Conservation (phyloP, 2,329 filamentous ascomycete species). For the Diaporthe caulivora region DNA sequence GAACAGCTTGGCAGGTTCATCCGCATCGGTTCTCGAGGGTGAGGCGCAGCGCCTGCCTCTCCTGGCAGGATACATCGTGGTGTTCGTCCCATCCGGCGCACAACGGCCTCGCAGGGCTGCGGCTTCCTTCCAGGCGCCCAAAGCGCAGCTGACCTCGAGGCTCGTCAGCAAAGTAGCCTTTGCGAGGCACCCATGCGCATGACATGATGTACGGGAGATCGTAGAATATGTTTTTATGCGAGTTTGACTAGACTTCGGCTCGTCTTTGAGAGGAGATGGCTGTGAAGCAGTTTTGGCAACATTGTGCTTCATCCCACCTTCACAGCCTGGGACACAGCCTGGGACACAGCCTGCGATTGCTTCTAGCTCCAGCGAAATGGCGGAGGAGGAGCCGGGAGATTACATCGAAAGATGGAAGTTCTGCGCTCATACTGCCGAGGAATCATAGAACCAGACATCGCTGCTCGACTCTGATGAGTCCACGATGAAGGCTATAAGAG, state of each 20-base stretch:
- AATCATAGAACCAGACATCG: neutral
- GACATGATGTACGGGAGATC: neutral
- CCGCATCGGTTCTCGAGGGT: neutral
- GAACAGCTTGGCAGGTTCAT: constrained; percentile 9
- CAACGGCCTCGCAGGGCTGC: neutral
- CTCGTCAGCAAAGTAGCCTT: neutral
- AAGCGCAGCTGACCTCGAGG: constrained; percentile 5
- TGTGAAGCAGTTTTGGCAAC: neutral
- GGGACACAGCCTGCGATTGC: neutral
- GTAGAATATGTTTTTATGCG: neutral
- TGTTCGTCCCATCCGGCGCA: constrained; percentile 15
- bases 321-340: too few species aligned
- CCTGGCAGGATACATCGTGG: neutral
- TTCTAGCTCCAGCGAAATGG: constrained; percentile 2
- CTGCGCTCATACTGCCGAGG: neutral
- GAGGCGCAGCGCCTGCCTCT: neutral
- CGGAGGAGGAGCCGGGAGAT: neutral
- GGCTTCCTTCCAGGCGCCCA: neutral
- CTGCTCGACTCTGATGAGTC: neutral
- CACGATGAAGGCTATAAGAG: constrained; percentile 11
- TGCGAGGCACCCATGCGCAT: constrained; percentile 16
- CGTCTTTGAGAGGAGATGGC: neutral
- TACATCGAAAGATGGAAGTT: neutral
- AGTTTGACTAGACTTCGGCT: constrained; percentile 9
- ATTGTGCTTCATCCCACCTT: constrained; percentile 22